phyloP scores from a whole-genome alignment of 768 basidiomycete species.

The Sutorius australiensis region DNA sequence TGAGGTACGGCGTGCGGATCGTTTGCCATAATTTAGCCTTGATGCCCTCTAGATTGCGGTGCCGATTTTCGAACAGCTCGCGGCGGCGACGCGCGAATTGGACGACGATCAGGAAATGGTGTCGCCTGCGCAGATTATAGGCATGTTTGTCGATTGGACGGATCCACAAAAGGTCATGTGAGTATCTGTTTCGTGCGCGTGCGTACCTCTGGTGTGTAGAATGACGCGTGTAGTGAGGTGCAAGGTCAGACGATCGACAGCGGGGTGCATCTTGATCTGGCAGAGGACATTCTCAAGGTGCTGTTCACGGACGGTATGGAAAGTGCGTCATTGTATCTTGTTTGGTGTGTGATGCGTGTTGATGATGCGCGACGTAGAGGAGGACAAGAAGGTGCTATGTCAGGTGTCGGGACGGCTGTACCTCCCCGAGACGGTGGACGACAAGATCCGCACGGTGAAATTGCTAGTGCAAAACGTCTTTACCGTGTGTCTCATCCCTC shows the following conservation, averaged over 20 bases:
- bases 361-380: slow-evolving; percentile 36
- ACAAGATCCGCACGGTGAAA: slow-evolving; percentile 60
- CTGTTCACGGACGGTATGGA: slow-evolving; percentile 47
- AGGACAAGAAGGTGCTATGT: slow-evolving; percentile 59
- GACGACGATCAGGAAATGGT: slow-evolving; percentile 77
- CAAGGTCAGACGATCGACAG: slow-evolving; percentile 37
- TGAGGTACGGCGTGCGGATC: slow-evolving; percentile 27
- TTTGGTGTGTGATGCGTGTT: too few relatives aligned
- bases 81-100: slow-evolving; percentile 55
- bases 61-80: slow-evolving; percentile 58
- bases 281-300: slow-evolving; percentile 46
- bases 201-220: background rate
- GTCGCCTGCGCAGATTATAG: slow-evolving; percentile 63
- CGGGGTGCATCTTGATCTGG: slow-evolving; percentile 53
- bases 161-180: slow-evolving; percentile 70
- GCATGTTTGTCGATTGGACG: slow-evolving; percentile 87
- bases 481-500: slow-evolving; percentile 1
- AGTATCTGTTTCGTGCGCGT: slow-evolving; percentile 26
- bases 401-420: slow-evolving; percentile 60
- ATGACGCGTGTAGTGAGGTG: slow-evolving; percentile 33
- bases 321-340: slow-evolving; percentile 40
- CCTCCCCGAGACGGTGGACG: slow-evolving; percentile 66
- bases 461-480: slow-evolving; percentile 49
- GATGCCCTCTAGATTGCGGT: slow-evolving; percentile 58
- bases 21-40: background rate